Evolutionary conservation across 257 asterid genomes (phyloP).

Genomic region (Solanum megistacrolobum): DNA sequence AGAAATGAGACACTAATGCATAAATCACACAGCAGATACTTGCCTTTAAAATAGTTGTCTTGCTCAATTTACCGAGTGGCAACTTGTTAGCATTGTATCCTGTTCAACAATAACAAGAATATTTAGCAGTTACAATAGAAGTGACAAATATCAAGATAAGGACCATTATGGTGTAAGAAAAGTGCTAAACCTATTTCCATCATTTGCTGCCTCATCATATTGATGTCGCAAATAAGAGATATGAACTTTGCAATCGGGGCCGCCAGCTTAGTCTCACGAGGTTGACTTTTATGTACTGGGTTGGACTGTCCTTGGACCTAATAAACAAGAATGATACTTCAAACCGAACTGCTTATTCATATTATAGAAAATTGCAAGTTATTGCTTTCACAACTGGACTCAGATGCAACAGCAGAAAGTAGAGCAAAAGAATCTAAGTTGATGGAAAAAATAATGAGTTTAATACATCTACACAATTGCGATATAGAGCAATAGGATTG

Average conservation of each 20-base stretch:
- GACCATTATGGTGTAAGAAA: not conserved
- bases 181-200: conserved; percentile 64
- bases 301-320: conserved; percentile 33
- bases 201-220: conserved; percentile 98
- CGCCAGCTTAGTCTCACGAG: conserved; percentile 69
- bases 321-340: not conserved
- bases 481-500: not conserved
- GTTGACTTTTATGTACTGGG: conserved; percentile 22
- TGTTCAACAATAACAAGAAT: conserved; percentile 16
- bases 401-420: conserved; percentile 2
- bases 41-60: conserved; percentile 80
- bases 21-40: conserved; percentile 4
- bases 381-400: not conserved
- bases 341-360: not conserved
- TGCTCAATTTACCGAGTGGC: conserved; percentile 94
- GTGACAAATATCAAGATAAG: not conserved
- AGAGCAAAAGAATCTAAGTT: not conserved
- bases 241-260: conserved; percentile 72
- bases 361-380: not conserved
- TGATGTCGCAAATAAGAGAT: conserved; percentile 73
- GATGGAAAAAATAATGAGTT: not conserved
- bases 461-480: not conserved
- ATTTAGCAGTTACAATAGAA: not conserved
- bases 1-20: not conserved
- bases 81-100: conserved; percentile 94